Evolutionary conservation across 73 alveolate genomes (phyloP).

Genomic region (Loxodes magnus): DNA sequence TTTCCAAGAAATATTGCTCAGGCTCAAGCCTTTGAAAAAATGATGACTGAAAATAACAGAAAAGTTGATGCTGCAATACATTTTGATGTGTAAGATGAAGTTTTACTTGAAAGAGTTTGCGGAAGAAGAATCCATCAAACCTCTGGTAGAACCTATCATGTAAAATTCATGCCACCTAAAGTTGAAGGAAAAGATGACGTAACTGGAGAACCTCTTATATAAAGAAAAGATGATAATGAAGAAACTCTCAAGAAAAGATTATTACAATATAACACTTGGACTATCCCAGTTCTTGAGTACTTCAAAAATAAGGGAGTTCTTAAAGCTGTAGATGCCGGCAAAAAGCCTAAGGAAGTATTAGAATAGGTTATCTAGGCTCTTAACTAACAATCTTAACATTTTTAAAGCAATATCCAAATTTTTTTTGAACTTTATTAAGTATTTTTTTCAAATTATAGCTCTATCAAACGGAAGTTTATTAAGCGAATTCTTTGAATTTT

Average conservation of each 20-base stretch:
- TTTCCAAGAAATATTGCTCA: slow-evolving; percentile 84
- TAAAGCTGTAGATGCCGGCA: slow-evolving; percentile 34
- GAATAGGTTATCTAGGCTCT: too few relatives aligned
- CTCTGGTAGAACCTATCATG: slow-evolving; percentile 74
- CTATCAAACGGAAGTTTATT: too few relatives aligned
- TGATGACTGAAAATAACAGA: slow-evolving; percentile 43
- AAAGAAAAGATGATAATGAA: slow-evolving; percentile 68
- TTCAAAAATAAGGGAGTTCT: slow-evolving; percentile 36
- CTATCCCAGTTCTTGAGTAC: slow-evolving; percentile 69
- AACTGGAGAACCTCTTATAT: slow-evolving; percentile 73
- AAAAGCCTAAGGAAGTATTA: too few relatives aligned
- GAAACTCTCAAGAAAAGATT: slow-evolving; percentile 60
- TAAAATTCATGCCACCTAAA: slow-evolving; percentile 70
- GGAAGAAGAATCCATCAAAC: slow-evolving; percentile 78
- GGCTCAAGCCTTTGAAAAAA: slow-evolving; percentile 62
- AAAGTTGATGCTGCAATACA: slow-evolving; percentile 30
- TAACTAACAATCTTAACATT: too few relatives aligned
- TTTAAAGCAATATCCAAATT: too few relatives aligned
- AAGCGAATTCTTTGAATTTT: too few relatives aligned
- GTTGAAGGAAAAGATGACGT: slow-evolving; percentile 53
- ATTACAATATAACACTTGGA: slow-evolving; percentile 42
- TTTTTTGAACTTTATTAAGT: too few relatives aligned
- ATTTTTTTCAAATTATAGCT: too few relatives aligned
- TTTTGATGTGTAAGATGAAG: slow-evolving; percentile 36
- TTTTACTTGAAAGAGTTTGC: slow-evolving; percentile 59